Percentiles rank a stretch among this genome's conserved stretches.
These are phyloP conservation scores for Gaeumannomyces tritici DNA, from an alignment of 2,329 filamentous ascomycete species.

Conservation along the genomic window DNA sequence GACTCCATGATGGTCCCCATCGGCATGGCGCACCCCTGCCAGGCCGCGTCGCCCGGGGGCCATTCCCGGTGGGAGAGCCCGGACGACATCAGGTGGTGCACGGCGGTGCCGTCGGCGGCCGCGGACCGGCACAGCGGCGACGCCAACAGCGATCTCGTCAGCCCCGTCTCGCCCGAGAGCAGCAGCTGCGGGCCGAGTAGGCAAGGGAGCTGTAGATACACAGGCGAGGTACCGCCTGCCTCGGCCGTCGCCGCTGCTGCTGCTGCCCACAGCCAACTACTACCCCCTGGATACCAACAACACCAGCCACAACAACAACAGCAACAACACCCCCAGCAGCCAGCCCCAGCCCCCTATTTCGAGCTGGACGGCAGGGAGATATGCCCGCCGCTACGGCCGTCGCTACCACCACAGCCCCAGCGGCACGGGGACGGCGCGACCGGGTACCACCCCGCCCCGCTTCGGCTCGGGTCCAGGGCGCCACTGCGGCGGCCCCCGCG, in stretches of 20 bases:
- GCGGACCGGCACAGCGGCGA: neutral
- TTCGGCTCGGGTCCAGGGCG: neutral
- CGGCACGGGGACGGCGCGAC: neutral
- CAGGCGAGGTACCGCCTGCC: neutral
- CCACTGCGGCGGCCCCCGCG: neutral
- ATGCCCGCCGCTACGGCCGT: neutral
- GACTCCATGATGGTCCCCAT: neutral
- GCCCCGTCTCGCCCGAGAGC: neutral
- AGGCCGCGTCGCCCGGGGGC: too few species aligned
- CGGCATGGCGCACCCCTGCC: neutral
- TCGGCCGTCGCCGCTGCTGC: neutral
- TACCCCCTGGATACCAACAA: neutral
- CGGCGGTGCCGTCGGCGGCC: neutral
- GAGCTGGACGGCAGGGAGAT: slow-evolving; percentile 2
- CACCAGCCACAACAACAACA: neutral
- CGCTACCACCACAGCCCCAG: too few species aligned
- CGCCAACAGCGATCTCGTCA: neutral
- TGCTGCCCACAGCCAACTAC: neutral
- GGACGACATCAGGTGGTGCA: neutral
- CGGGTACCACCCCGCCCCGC: neutral
- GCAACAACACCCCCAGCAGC: neutral
- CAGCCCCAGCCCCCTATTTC: neutral
- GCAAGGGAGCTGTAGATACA: neutral
- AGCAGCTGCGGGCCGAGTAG: neutral
- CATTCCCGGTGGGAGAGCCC: neutral